Evolutionary conservation across 345 rosid genomes (phyloP).

Genomic region (Mangifera indica): DNA sequence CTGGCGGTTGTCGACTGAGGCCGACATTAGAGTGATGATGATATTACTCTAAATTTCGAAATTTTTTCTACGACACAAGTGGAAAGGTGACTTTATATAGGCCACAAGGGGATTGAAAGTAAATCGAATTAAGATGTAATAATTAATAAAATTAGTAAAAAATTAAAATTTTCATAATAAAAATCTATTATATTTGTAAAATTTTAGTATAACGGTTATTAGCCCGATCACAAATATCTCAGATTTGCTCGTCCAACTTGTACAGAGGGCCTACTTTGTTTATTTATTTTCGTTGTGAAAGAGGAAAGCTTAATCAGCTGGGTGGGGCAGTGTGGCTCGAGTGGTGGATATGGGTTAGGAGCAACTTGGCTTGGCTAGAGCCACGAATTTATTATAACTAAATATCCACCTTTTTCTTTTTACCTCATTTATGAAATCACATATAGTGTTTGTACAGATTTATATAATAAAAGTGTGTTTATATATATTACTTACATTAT

Average conservation of each 20-base stretch:
- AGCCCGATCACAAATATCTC: too few relatives aligned
- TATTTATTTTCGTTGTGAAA: neutral
- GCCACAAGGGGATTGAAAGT: conserved; percentile 10
- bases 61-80: neutral
- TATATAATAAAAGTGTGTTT: too few relatives aligned
- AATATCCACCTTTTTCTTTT: too few relatives aligned
- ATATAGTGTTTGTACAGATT: too few relatives aligned
- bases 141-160: too few relatives aligned
- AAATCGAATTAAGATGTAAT: too few relatives aligned
- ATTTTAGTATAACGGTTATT: too few relatives aligned
- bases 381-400: neutral
- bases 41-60: neutral
- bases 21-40: conserved; percentile 48
- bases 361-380: neutral
- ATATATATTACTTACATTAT: too few relatives aligned
- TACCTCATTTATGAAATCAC: too few relatives aligned
- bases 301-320: neutral
- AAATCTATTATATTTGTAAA: too few relatives aligned
- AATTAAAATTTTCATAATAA: too few relatives aligned
- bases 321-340: neutral
- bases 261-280: conserved; percentile 15
- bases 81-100: conserved; percentile 23
- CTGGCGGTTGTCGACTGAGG: conserved; percentile 78
- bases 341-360: neutral
- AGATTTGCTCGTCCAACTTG: too few relatives aligned